Percentiles rank a stretch among this genome's conserved stretches.
phyloP scores from a whole-genome alignment of 257 asterid genomes.

The Buddleja alternifolia region DNA sequence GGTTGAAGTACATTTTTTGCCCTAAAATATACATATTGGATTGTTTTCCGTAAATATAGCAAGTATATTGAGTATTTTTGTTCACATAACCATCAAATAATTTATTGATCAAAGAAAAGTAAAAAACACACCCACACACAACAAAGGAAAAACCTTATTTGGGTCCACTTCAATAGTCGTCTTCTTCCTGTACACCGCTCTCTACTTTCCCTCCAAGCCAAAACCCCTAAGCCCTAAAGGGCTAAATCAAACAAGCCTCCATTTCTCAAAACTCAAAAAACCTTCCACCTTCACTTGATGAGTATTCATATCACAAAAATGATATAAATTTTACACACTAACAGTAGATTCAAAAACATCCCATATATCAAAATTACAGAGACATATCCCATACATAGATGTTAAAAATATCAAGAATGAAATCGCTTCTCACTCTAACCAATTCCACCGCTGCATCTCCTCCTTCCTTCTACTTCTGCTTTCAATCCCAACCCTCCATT shows the following conservation, averaged over 20 bases:
- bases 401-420: constrained; percentile 60
- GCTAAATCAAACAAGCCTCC: neutral
- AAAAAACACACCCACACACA: no score
- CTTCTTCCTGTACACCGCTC: neutral
- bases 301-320: neutral
- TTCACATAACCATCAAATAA: no score
- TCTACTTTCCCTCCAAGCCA: constrained; percentile 39
- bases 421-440: constrained; percentile 47
- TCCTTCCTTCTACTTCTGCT: constrained; percentile 32
- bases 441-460: constrained; percentile 40
- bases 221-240: constrained; percentile 37
- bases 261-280: constrained; percentile 17
- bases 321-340: neutral
- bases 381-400: constrained; percentile 24
- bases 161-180: neutral
- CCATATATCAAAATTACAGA: neutral
- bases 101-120: no score
- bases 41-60: no score
- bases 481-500: constrained; percentile 36
- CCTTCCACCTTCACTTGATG: neutral
- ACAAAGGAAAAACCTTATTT: no score
- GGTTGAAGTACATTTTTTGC: no score
- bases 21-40: no score
- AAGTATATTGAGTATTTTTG: no score
- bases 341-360: neutral